phyloP scores from a whole-genome alignment of 306 rosid genomes.

The Notholithocarpus densiflorus region DNA sequence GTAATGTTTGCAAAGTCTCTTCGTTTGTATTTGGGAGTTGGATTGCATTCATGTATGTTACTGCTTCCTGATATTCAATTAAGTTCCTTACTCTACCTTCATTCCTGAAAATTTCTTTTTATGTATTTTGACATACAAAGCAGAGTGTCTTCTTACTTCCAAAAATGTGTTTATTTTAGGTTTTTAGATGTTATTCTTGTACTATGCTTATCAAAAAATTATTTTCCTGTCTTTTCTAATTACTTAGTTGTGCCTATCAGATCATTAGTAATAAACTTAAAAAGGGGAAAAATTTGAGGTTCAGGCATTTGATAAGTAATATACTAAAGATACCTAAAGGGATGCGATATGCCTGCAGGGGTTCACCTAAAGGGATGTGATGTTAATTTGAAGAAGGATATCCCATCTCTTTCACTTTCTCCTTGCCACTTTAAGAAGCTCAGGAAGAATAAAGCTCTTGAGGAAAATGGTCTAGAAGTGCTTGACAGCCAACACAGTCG shows the following conservation, averaged over 20 bases:
- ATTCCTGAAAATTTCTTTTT: conserved; percentile 7
- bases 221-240: neutral
- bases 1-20: conserved; percentile 78
- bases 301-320: too few relatives aligned
- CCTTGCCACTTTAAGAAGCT: conserved; percentile 67
- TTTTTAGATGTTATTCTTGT: too few relatives aligned
- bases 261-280: neutral
- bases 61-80: conserved; percentile 18
- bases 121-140: conserved; percentile 4
- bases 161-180: neutral
- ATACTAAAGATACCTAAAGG: too few relatives aligned
- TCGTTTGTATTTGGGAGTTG: conserved; percentile 68
- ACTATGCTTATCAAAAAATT: too few relatives aligned
- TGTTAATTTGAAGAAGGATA: conserved; percentile 40
- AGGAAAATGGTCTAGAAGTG: conserved; percentile 57
- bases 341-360: conserved; percentile 49
- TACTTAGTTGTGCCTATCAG: neutral
- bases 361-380: conserved; percentile 62
- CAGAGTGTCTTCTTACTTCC: conserved; percentile 11
- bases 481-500: conserved; percentile 32
- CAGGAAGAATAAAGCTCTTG: conserved; percentile 41
- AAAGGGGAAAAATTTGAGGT: neutral
- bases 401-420: conserved; percentile 57
- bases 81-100: conserved; percentile 12
- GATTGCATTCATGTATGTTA: conserved; percentile 83